Percentiles rank a stretch among this genome's conserved stretches.
Conservation (phyloP, 225 moss, liverwort and hornwort species). For the Takakia lepidozioides region DNA sequence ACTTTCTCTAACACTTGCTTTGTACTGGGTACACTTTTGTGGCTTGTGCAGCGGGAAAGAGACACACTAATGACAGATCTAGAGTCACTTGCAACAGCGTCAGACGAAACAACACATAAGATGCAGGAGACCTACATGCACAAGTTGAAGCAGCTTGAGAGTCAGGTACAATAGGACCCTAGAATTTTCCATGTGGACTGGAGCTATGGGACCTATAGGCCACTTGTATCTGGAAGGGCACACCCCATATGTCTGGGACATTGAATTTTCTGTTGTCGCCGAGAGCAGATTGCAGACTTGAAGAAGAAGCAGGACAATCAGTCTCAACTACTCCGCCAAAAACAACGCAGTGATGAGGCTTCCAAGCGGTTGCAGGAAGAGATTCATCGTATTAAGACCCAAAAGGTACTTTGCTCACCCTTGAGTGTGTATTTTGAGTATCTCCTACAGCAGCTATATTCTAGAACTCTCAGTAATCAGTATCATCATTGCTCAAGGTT, state of each 20-base stretch:
- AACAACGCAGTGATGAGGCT: slow-evolving; percentile 88
- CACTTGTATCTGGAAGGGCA: no score
- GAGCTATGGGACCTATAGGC: no score
- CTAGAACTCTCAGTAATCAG: no score
- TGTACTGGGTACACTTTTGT: no score
- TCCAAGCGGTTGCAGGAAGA: slow-evolving; percentile 86
- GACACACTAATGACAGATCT: slow-evolving; percentile 55
- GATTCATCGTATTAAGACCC: slow-evolving; percentile 85
- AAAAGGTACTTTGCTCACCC: slow-evolving; percentile 46
- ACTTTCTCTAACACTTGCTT: no score
- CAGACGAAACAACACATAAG: slow-evolving; percentile 57
- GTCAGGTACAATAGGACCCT: no score
- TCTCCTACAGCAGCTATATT: no score
- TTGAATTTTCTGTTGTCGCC: slow-evolving; percentile 4
- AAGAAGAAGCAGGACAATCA: slow-evolving; percentile 97
- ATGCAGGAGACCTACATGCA: slow-evolving; percentile 48
- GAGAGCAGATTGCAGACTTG: slow-evolving; percentile 70
- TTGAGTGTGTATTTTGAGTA: no score
- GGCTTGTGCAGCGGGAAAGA: slow-evolving; percentile 40
- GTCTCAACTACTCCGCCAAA: slow-evolving; percentile 71
- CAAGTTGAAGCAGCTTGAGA: slow-evolving; percentile 51
- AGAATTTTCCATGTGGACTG: no score
- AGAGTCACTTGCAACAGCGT: slow-evolving; percentile 50
- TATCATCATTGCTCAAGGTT: no score
- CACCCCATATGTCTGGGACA: background rate